These are phyloP conservation scores for Diophrys sp. DNA, from an alignment of 73 alveolate species.

Conservation along the genomic window DNA sequence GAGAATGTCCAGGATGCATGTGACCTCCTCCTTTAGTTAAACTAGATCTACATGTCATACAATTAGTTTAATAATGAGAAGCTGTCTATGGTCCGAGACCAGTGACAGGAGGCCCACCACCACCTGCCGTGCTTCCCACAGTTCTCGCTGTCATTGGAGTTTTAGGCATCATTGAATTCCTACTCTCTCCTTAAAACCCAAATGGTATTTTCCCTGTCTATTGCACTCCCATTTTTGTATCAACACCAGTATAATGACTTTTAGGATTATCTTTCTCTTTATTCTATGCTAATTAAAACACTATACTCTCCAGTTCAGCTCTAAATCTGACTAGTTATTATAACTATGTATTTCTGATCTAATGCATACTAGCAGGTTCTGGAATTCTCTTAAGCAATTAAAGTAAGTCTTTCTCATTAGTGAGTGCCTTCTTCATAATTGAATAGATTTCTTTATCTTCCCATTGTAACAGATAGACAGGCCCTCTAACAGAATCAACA, in stretches of 20 bases:
- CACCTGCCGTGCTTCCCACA: neutral
- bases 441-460: slow-evolving; percentile 25
- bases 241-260: neutral
- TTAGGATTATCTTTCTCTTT: neutral
- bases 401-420: slow-evolving; percentile 14
- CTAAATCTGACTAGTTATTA: slow-evolving; percentile 20
- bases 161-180: neutral
- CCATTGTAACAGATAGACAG: slow-evolving; percentile 19
- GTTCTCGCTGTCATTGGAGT: slow-evolving; percentile 6
- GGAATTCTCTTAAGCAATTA: slow-evolving; percentile 17
- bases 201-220: neutral
- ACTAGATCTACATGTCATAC: neutral
- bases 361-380: slow-evolving; percentile 15
- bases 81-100: slow-evolving; percentile 11
- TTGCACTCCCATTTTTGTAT: neutral
- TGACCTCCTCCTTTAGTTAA: neutral
- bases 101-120: slow-evolving; percentile 1
- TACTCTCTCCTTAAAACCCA: slow-evolving; percentile 4
- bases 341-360: slow-evolving; percentile 11
- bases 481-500: slow-evolving; percentile 13
- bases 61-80: neutral
- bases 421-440: slow-evolving; percentile 12
- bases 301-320: slow-evolving; percentile 8
- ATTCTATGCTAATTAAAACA: slow-evolving; percentile 11
- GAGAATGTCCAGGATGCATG: slow-evolving; percentile 5